phyloP scores from a whole-genome alignment of 495 filamentous ascomycete genomes.

The Xylaria intraflava region DNA sequence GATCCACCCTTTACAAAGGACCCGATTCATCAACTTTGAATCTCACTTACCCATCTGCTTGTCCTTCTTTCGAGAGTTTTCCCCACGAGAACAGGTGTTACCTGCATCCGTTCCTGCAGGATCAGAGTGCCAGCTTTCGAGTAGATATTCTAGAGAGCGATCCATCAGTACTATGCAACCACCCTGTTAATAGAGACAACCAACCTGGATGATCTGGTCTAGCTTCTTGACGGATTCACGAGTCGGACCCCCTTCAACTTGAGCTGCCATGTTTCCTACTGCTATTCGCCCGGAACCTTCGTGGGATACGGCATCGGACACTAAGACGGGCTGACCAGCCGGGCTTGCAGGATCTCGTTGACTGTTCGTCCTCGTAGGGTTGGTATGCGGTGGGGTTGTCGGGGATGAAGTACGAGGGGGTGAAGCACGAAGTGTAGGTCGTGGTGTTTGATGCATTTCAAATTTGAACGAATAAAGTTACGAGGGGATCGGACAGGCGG shows the following conservation, averaged over 20 bases:
- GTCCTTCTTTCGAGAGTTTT: slow-evolving; percentile 52
- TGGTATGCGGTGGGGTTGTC: slow-evolving; percentile 58
- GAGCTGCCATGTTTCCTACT: slow-evolving; percentile 39
- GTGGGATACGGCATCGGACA: slow-evolving; percentile 30
- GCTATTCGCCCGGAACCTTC: slow-evolving; percentile 28
- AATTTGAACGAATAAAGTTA: slow-evolving; percentile 2
- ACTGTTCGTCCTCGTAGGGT: slow-evolving; percentile 64
- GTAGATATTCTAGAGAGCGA: slow-evolving; percentile 67
- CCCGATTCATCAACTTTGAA: too few species aligned
- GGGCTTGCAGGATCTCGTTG: slow-evolving; percentile 52
- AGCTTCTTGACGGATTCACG: slow-evolving; percentile 66
- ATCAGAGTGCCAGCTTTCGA: slow-evolving; percentile 83
- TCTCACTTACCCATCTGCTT: slow-evolving; percentile 84
- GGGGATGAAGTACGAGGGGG: slow-evolving; percentile 60
- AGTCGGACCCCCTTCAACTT: slow-evolving; percentile 40
- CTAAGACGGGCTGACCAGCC: slow-evolving; percentile 28
- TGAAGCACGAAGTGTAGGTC: slow-evolving; percentile 57
- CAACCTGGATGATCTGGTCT: slow-evolving; percentile 85
- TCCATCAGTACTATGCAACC: background rate
- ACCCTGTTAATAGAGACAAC: slow-evolving; percentile 14
- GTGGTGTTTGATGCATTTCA: slow-evolving; percentile 78
- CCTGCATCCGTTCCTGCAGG: slow-evolving; percentile 65
- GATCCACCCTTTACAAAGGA: background rate
- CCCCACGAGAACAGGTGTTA: slow-evolving; percentile 54
- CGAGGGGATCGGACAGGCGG: background rate